These are phyloP conservation scores for Neospermospora avenae DNA, from an alignment of 2,329 filamentous ascomycete species.

Conservation along the genomic window DNA sequence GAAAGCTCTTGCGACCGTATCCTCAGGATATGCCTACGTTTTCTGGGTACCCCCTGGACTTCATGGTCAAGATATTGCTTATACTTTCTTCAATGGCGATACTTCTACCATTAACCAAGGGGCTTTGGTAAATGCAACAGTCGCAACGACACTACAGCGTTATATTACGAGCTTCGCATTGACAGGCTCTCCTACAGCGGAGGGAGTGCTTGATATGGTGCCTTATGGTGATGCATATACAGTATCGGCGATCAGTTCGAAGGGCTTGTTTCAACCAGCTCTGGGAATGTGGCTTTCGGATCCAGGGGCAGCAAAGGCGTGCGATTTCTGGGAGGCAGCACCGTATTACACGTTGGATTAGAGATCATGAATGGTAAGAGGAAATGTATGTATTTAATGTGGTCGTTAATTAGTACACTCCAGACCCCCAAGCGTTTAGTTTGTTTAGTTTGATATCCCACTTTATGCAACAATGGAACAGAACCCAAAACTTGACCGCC, in stretches of 20 bases:
- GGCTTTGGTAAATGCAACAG: conserved; percentile 28
- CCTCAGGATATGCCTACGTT: conserved; percentile 44
- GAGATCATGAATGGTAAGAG: neutral
- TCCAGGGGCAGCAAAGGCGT: neutral
- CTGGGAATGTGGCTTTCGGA: neutral
- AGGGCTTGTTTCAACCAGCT: conserved; percentile 8
- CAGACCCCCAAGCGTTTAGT: neutral
- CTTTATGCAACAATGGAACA: no score
- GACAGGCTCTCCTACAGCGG: conserved; percentile 34
- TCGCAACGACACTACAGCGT: conserved; percentile 37
- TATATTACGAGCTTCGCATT: conserved; percentile 38
- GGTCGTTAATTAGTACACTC: neutral
- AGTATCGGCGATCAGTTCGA: conserved; percentile 15
- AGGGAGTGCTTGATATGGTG: conserved; percentile 23
- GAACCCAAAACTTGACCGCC: no score
- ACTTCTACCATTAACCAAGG: conserved; percentile 26
- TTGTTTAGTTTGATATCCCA: neutral
- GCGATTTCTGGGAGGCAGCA: neutral
- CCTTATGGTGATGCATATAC: conserved; percentile 23
- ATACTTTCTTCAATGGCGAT: conserved; percentile 48
- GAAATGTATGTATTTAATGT: neutral
- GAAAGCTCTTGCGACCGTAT: conserved; percentile 45
- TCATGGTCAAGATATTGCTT: conserved; percentile 50
- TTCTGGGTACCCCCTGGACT: conserved; percentile 51
- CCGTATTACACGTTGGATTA: neutral